Conservation (phyloP, 805 yeast species). For the Kregervanrija delftensis region DNA sequence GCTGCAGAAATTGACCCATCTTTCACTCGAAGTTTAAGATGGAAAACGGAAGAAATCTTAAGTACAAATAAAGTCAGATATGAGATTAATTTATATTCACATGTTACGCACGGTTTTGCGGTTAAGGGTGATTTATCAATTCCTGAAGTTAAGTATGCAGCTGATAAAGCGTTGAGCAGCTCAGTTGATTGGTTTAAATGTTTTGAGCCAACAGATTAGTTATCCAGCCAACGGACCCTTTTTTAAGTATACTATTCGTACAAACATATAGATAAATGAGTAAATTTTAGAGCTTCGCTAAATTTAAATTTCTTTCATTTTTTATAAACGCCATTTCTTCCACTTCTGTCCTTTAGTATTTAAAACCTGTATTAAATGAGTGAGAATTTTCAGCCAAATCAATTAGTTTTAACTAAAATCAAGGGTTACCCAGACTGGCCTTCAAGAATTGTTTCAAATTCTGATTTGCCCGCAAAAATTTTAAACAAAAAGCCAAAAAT, state of each 20-base stretch:
- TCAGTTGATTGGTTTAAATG: constrained; percentile 31
- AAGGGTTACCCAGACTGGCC: constrained; percentile 93
- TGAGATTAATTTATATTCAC: constrained; percentile 55
- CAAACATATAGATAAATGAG: no score
- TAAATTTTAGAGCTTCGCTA: no score
- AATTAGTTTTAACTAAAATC: constrained; percentile 67
- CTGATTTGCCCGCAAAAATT: constrained; percentile 53
- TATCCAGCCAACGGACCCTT: no score
- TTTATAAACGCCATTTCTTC: no score
- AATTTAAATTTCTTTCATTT: no score
- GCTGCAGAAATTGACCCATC: constrained; percentile 67
- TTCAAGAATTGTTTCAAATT: constrained; percentile 63
- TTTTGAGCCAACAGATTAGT: constrained; percentile 12
- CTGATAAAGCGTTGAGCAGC: constrained; percentile 52
- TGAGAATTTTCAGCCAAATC: constrained; percentile 22
- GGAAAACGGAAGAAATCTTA: constrained; percentile 46
- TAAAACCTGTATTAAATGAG: no score
- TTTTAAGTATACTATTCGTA: no score
- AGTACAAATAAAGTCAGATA: constrained; percentile 44
- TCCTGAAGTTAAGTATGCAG: constrained; percentile 54
- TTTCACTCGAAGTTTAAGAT: constrained; percentile 61
- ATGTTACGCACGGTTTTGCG: constrained; percentile 72
- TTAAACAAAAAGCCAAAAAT: constrained; percentile 43
- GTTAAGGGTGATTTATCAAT: constrained; percentile 63
- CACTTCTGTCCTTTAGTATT: no score